Base-by-base conservation (phyloP, 2,329 filamentous ascomycete genomes). In the Fusarium brevicatenulatum region DNA sequence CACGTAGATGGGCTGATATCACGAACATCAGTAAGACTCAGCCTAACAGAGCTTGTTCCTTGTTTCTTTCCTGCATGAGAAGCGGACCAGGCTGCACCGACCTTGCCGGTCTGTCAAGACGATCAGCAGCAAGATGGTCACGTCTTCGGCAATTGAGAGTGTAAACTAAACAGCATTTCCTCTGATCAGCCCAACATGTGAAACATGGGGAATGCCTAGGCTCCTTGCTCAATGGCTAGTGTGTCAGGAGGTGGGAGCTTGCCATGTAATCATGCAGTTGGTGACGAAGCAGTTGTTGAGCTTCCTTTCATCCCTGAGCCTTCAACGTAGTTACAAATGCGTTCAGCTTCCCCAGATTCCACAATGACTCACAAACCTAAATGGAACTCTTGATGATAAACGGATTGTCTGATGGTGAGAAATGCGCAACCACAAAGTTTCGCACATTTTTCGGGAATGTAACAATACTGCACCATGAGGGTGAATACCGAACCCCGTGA, bases 401-500 rank as follows among this genome's bases (percentile, higher is more conserved):
- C 12, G 19, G 9, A 13, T 21, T 11, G 1, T 2, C 0, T 34
- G 1, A 21, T 16, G 6, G 2, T 18, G 6, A 13, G 18, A 0
- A 21, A 4, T 9, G 16, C 9, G 9, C 1, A 16, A 12, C 2
- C 4, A 9, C 13, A 15, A 12, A 43, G 25, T 32, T 34, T 39
- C 62, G 62, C 39, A 18, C 2, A 63, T 47, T 3, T 0, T 7
- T 63, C 58, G 47, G 47, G 5, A 19, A 32, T 23, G 18, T 9
- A 23, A 28, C 28, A 16, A 6, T 16, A 16, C 12, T 12, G 50
- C 13, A 28, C 9, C 18, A 13, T 30, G 15, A 30, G 23, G 8
- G 40, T 23, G 21, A 57, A 66, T 12, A 12, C 60, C 63, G 63
- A 66, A 56, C 18, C 6, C 60, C 60, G 60, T 28, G 12, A 55